phyloP scores from a whole-genome alignment of 2,329 filamentous ascomycete species.

The Colletotrichum caudatum region DNA sequence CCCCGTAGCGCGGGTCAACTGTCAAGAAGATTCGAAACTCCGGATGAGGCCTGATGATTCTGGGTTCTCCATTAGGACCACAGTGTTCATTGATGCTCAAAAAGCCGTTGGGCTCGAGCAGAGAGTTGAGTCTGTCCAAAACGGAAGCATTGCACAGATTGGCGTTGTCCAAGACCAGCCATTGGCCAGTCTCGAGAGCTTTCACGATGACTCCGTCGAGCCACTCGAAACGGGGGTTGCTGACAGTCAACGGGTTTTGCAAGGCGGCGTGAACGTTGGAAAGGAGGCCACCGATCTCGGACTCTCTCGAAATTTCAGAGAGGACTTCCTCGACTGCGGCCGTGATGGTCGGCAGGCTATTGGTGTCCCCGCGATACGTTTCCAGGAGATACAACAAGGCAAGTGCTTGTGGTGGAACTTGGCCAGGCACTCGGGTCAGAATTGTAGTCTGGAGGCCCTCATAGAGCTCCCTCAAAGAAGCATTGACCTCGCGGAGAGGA shows the following conservation, averaged over 20 bases:
- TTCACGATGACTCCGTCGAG: slow-evolving; percentile 92
- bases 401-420: slow-evolving; percentile 61
- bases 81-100: slow-evolving; percentile 95
- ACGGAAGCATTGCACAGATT: slow-evolving; percentile 97
- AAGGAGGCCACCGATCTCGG: slow-evolving; percentile 61
- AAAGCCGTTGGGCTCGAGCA: slow-evolving; percentile 90
- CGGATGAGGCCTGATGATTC: slow-evolving; percentile 83
- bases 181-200: slow-evolving; percentile 86
- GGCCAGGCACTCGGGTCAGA: slow-evolving; percentile 60
- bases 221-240: slow-evolving; percentile 92
- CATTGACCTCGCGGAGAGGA: slow-evolving; percentile 77
- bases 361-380: slow-evolving; percentile 53
- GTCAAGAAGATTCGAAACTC: slow-evolving; percentile 95
- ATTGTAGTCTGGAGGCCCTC: slow-evolving; percentile 64
- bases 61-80: slow-evolving; percentile 81
- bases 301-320: slow-evolving; percentile 56
- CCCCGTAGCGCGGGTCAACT: slow-evolving; percentile 90
- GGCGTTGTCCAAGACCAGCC: slow-evolving; percentile 96
- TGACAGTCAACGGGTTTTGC: slow-evolving; percentile 66
- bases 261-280: slow-evolving; percentile 63
- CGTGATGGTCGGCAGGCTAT: slow-evolving; percentile 54
- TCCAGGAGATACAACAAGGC: slow-evolving; percentile 65
- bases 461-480: slow-evolving; percentile 62
- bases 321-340: slow-evolving; percentile 55
- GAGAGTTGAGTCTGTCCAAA: slow-evolving; percentile 91